Evolutionary conservation across 257 asterid species (phyloP).

Genomic region (Agastache rugosa): DNA sequence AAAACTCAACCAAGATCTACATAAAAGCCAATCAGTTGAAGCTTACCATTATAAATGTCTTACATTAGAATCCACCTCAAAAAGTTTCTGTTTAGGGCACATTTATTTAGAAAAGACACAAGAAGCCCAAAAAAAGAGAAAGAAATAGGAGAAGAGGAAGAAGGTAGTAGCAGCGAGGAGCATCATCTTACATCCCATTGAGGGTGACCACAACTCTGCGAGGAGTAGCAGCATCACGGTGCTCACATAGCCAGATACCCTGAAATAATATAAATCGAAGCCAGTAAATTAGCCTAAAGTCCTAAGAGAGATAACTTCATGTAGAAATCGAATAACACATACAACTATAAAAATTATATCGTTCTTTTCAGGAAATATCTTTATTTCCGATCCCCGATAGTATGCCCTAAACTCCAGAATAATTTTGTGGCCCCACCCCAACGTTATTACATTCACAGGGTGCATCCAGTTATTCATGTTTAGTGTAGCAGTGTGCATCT

Average conservation of each 20-base stretch:
- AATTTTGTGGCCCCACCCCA: background rate
- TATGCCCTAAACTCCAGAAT: background rate
- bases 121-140: background rate
- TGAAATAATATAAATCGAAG: constrained; percentile 37
- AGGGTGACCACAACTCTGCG: constrained; percentile 86
- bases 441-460: background rate
- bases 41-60: background rate
- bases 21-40: background rate
- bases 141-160: background rate
- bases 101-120: background rate
- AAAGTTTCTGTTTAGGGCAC: background rate
- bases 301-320: background rate
- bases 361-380: background rate
- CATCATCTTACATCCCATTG: constrained; percentile 63
- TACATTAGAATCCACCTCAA: background rate
- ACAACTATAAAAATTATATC: background rate
- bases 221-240: constrained; percentile 88
- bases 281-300: background rate
- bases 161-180: background rate
- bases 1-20: background rate
- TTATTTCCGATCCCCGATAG: background rate
- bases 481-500: background rate
- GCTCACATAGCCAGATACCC: constrained; percentile 99
- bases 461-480: background rate
- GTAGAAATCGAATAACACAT: background rate